These are phyloP conservation scores for Debaryomyces sp. DNA, from an alignment of 1,139 yeast genomes.

Conservation along the genomic window DNA sequence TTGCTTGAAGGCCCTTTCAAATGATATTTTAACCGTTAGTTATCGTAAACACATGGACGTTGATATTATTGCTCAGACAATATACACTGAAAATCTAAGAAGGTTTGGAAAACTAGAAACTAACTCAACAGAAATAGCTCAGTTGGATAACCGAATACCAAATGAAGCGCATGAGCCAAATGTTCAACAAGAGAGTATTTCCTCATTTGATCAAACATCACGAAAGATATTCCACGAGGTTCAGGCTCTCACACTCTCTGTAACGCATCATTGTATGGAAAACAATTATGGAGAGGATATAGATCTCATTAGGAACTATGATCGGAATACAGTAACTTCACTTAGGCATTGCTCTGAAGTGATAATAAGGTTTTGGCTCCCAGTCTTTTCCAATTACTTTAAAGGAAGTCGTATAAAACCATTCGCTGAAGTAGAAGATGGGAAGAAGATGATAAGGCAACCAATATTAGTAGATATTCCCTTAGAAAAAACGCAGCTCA, in stretches of 20 bases:
- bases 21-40: constrained; percentile 70
- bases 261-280: constrained; percentile 56
- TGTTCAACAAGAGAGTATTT: background rate
- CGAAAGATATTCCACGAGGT: constrained; percentile 40
- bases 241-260: constrained; percentile 42
- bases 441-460: constrained; percentile 21
- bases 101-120: constrained; percentile 20
- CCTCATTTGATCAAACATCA: constrained; percentile 11
- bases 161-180: background rate
- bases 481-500: constrained; percentile 24
- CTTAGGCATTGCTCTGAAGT: constrained; percentile 46
- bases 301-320: constrained; percentile 50
- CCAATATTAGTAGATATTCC: constrained; percentile 35
- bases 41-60: constrained; percentile 64
- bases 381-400: constrained; percentile 59
- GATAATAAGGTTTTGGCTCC: constrained; percentile 53
- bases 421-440: constrained; percentile 24
- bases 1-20: constrained; percentile 73
- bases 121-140: background rate
- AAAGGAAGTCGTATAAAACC: constrained; percentile 20
- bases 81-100: constrained; percentile 43
- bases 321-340: constrained; percentile 30
- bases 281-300: constrained; percentile 61
- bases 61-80: constrained; percentile 52
- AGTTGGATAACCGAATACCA: background rate